A percentile compares a stretch with the other conserved stretches of the same genome.
Evolutionary conservation across 441 rosid species (phyloP).

Genomic region (Cnidoscolus chayamansa): DNA sequence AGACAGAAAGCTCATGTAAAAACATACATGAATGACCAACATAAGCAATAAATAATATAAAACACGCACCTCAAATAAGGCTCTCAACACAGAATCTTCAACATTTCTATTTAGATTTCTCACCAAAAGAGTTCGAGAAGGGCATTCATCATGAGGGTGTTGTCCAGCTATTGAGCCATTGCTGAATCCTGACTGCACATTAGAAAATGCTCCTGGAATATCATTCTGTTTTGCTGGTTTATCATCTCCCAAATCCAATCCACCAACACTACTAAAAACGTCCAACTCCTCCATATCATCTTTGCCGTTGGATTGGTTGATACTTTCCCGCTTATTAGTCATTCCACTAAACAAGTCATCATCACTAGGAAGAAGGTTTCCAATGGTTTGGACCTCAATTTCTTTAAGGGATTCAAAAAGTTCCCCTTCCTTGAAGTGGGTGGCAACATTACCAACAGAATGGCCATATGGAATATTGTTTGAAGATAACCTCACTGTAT

Average conservation of each 20-base stretch:
- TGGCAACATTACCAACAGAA: slow-evolving; percentile 41
- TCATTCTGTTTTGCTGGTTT: slow-evolving; percentile 28
- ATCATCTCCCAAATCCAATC: slow-evolving; percentile 65
- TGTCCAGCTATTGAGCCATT: slow-evolving; percentile 37
- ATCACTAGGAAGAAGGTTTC: slow-evolving; percentile 66
- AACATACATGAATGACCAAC: slow-evolving; percentile 4
- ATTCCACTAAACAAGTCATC: slow-evolving; percentile 68
- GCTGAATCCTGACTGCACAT: slow-evolving; percentile 28
- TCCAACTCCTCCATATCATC: slow-evolving; percentile 62
- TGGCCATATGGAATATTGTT: slow-evolving; percentile 37
- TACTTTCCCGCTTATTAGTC: slow-evolving; percentile 39
- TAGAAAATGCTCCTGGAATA: slow-evolving; percentile 33
- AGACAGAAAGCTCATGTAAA: slow-evolving; percentile 8
- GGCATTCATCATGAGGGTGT: slow-evolving; percentile 45
- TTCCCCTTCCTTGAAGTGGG: slow-evolving; percentile 50
- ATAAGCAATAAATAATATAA: slow-evolving; percentile 12
- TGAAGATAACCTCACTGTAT: slow-evolving; percentile 52
- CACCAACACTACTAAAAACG: slow-evolving; percentile 62
- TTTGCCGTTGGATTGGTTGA: slow-evolving; percentile 29
- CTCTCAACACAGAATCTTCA: slow-evolving; percentile 59
- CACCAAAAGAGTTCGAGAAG: slow-evolving; percentile 62
- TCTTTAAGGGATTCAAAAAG: slow-evolving; percentile 55
- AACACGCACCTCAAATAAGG: slow-evolving; percentile 50
- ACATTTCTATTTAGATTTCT: slow-evolving; percentile 55
- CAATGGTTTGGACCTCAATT: slow-evolving; percentile 66